These are phyloP conservation scores for Barnettozyma californica DNA, from an alignment of 805 yeast genomes.

Conservation along the genomic window DNA sequence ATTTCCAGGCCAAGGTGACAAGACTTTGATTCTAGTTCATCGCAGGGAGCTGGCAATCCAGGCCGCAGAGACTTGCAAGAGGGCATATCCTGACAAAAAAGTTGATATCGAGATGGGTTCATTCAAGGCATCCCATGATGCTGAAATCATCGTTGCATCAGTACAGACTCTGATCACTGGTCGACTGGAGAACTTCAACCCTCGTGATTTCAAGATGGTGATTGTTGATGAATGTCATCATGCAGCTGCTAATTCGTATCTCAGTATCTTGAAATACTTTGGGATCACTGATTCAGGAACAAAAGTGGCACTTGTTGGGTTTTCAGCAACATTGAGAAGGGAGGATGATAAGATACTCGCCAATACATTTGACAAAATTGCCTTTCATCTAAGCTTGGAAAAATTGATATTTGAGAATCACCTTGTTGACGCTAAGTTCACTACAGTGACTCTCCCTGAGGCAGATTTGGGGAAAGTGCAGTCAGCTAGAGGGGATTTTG, in stretches of 20 bases:
- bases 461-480: conserved; percentile 35
- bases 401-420: conserved; percentile 67
- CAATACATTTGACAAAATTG: conserved; percentile 64
- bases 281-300: conserved; percentile 10
- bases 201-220: conserved; percentile 60
- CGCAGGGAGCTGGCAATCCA: conserved; percentile 75
- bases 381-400: conserved; percentile 57
- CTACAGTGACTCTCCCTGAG: conserved; percentile 44
- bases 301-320: conserved; percentile 63
- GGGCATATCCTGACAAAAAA: conserved; percentile 42
- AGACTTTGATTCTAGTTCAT: conserved; percentile 66
- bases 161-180: conserved; percentile 57
- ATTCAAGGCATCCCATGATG: conserved; percentile 32
- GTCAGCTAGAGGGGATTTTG: conserved; percentile 46
- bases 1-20: conserved; percentile 25
- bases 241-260: conserved; percentile 69
- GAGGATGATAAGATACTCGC: conserved; percentile 62
- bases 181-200: conserved; percentile 49
- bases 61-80: conserved; percentile 46
- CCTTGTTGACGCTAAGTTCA: conserved; percentile 63
- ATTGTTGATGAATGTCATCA: conserved; percentile 93
- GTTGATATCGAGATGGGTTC: conserved; percentile 72
- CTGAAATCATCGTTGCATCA: conserved; percentile 73
- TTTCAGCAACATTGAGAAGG: conserved; percentile 82
- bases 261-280: conserved; percentile 53